These are phyloP conservation scores for Warburgia ugandensis DNA, from an alignment of 164 flowering plant species.

Conservation along the genomic window DNA sequence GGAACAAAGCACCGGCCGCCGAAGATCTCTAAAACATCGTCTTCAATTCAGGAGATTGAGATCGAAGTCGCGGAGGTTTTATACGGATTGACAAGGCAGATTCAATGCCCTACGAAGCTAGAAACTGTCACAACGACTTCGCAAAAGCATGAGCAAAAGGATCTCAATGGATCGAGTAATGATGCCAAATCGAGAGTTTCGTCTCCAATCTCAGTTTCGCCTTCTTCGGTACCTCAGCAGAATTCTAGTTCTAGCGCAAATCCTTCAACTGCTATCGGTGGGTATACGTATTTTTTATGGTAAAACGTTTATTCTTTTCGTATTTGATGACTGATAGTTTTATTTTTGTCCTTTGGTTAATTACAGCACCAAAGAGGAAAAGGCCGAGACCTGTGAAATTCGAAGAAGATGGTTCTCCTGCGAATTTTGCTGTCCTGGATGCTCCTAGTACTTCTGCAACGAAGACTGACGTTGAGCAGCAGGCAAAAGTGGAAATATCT, in stretches of 20 bases:
- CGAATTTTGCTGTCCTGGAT: slow-evolving; percentile 14
- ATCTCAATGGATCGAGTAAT: slow-evolving; percentile 30
- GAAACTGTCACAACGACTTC: too few relatives aligned
- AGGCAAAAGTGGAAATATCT: slow-evolving; percentile 30
- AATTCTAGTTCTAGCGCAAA: slow-evolving; percentile 40
- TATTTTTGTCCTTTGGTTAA: too few relatives aligned
- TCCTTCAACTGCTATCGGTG: slow-evolving; percentile 39
- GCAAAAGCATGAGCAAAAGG: too few relatives aligned
- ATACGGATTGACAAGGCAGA: slow-evolving; percentile 76
- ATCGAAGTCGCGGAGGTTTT: slow-evolving; percentile 93
- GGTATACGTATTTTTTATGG: too few relatives aligned
- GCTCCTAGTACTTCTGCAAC: slow-evolving; percentile 8
- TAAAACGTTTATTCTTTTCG: too few relatives aligned
- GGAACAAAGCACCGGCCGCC: slow-evolving; percentile 60
- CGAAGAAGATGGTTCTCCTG: slow-evolving; percentile 51
- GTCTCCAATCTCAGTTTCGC: slow-evolving; percentile 52
- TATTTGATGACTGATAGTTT: background rate
- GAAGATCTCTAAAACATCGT: slow-evolving; percentile 43
- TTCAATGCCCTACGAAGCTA: slow-evolving; percentile 55
- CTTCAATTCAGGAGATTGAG: slow-evolving; percentile 80
- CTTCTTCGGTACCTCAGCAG: too few relatives aligned
- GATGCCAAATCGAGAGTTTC: slow-evolving; percentile 63
- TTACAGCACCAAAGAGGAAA: slow-evolving; percentile 87
- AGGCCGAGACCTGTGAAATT: slow-evolving; percentile 58
- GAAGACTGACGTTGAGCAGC: slow-evolving; percentile 42